Conservation (phyloP, 495 filamentous ascomycete genomes). For the Neurospora sp. region DNA sequence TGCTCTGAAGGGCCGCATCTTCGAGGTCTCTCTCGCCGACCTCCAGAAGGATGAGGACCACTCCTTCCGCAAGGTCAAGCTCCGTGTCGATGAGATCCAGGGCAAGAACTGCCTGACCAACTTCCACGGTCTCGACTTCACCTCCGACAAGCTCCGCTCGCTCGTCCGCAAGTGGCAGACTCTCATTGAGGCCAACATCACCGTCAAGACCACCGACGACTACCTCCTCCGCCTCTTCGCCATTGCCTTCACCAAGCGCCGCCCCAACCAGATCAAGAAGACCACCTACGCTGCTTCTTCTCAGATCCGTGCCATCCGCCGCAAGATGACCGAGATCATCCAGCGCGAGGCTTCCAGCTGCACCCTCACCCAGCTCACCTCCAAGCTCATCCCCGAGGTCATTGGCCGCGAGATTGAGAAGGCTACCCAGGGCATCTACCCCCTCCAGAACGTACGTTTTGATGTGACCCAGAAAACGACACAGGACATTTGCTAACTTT, state of each 20-base stretch:
- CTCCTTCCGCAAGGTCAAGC: constrained; percentile 98
- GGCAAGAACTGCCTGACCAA: constrained; percentile 99
- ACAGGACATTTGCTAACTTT: constrained; percentile 8
- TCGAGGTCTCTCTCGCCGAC: constrained; percentile 97
- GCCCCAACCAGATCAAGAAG: constrained; percentile 99
- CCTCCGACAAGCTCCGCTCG: constrained; percentile 97
- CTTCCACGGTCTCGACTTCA: constrained; percentile 99
- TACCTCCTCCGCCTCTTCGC: constrained; percentile 97
- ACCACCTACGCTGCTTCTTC: constrained; percentile 94
- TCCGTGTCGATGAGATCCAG: constrained; percentile 95
- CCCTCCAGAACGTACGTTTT: constrained; percentile 84
- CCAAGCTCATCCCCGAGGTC: constrained; percentile 97
- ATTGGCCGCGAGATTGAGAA: constrained; percentile 99
- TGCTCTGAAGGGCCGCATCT: constrained; percentile 93
- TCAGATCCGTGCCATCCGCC: constrained; percentile 92
- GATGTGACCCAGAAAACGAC: background rate
- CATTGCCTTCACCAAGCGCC: constrained; percentile 97
- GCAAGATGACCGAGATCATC: constrained; percentile 99
- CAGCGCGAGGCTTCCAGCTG: constrained; percentile 88
- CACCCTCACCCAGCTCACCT: constrained; percentile 86
- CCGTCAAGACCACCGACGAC: constrained; percentile 98
- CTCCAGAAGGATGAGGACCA: constrained; percentile 99
- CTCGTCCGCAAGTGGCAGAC: constrained; percentile 99
- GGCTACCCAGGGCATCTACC: constrained; percentile 97
- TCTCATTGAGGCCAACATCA: constrained; percentile 97